These are phyloP conservation scores for Sugiyamaella castrensis DNA, from an alignment of 1,139 yeast genomes.

Conservation along the genomic window DNA sequence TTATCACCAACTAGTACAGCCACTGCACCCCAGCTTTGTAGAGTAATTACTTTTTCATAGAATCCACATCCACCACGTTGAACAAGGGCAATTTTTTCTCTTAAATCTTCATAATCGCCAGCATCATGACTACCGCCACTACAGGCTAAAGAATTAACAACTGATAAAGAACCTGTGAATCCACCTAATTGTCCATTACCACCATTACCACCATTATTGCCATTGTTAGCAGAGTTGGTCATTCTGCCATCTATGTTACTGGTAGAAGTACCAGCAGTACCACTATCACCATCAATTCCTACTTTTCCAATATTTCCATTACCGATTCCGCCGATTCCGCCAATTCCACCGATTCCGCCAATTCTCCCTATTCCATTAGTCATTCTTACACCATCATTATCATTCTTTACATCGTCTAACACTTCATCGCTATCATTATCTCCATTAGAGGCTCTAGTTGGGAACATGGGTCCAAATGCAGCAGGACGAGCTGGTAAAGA, in stretches of 20 bases:
- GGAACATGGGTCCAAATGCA: conserved; percentile 37
- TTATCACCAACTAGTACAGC: conserved; percentile 45
- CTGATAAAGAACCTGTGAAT: conserved; percentile 26
- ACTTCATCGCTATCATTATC: not conserved
- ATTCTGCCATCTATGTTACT: no score
- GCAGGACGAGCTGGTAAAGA: conserved; percentile 37
- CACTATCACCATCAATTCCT: not conserved
- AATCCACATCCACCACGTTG: conserved; percentile 42
- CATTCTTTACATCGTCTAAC: not conserved
- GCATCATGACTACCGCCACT: conserved; percentile 12
- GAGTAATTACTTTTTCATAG: conserved; percentile 37
- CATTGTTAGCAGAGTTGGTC: not conserved
- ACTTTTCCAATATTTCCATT: not conserved
- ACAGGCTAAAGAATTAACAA: conserved; percentile 27
- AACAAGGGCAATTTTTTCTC: conserved; percentile 38
- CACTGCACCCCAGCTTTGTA: conserved; percentile 41
- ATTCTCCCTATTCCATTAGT: no score
- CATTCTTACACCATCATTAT: not conserved
- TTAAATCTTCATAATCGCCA: conserved; percentile 23
- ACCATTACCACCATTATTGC: conserved; percentile 4
- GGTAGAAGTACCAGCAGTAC: no score
- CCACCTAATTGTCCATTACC: conserved; percentile 16
- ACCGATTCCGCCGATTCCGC: no score
- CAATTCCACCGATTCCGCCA: no score
- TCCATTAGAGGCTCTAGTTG: conserved; percentile 14